Evolutionary conservation across 2,329 filamentous ascomycete species (phyloP).

Genomic region (Pseudopyrenochaeta lycopersici): DNA sequence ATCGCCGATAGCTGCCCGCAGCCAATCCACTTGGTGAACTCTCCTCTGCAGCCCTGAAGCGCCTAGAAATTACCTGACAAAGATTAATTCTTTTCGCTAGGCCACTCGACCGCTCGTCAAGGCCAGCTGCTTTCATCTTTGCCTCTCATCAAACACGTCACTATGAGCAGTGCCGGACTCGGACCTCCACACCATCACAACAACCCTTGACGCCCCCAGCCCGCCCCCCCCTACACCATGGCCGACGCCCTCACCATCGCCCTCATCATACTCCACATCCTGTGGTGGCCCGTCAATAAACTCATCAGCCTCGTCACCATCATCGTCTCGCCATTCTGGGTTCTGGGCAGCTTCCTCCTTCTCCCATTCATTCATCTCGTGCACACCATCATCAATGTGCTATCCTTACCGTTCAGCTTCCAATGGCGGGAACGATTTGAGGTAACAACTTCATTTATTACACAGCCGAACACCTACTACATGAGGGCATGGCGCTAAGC

Average conservation of each 20-base stretch:
- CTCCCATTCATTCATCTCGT: constrained; percentile 61
- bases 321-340: constrained; percentile 58
- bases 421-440: constrained; percentile 63
- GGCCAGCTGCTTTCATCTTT: no score
- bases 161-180: constrained; percentile 13
- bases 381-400: constrained; percentile 50
- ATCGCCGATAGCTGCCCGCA: constrained; percentile 26
- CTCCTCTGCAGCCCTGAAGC: no score
- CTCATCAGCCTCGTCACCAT: constrained; percentile 50
- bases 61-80: no score
- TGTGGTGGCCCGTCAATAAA: constrained; percentile 50
- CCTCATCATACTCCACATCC: constrained; percentile 43
- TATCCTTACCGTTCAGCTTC: constrained; percentile 58
- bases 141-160: constrained; percentile 3
- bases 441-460: constrained; percentile 50
- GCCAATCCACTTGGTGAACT: constrained; percentile 16
- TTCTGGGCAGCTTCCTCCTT: constrained; percentile 57
- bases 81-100: no score
- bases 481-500: neutral
- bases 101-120: neutral
- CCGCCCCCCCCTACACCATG: constrained; percentile 30
- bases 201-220: neutral
- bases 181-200: neutral
- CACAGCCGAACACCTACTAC: constrained; percentile 5
- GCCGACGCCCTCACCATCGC: constrained; percentile 39